These are phyloP conservation scores for Colletotrichum euphorbiae DNA, from an alignment of 2,329 filamentous ascomycete species.

Conservation along the genomic window DNA sequence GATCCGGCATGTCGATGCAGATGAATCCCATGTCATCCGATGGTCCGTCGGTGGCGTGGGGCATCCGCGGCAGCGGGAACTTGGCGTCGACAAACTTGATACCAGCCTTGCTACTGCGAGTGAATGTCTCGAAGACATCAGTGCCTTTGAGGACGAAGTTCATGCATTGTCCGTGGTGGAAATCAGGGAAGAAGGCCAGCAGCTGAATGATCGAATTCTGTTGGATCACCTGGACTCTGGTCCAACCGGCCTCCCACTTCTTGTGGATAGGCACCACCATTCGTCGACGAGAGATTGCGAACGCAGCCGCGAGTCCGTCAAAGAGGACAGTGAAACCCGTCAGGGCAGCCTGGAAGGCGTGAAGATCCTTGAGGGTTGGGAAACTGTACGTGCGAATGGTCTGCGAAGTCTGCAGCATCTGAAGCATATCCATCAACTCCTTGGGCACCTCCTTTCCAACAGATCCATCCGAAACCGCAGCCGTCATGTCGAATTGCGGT, in stretches of 20 bases:
- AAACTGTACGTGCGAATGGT: constrained; percentile 81
- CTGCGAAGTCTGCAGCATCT: constrained; percentile 65
- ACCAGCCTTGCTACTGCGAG: constrained; percentile 73
- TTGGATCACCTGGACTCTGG: constrained; percentile 82
- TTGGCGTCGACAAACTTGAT: constrained; percentile 90
- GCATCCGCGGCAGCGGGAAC: constrained; percentile 80
- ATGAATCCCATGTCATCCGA: constrained; percentile 78
- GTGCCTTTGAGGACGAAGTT: constrained; percentile 88
- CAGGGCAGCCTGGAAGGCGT: constrained; percentile 81
- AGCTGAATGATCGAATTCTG: constrained; percentile 82
- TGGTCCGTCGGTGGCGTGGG: constrained; percentile 61
- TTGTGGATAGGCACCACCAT: constrained; percentile 96
- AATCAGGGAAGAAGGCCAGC: constrained; percentile 88
- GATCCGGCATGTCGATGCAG: constrained; percentile 87
- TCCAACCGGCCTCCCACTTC: constrained; percentile 88
- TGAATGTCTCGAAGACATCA: constrained; percentile 81
- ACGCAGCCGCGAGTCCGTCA: constrained; percentile 77
- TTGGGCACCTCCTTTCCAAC: constrained; percentile 70
- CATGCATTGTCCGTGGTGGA: constrained; percentile 88
- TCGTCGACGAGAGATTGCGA: constrained; percentile 84
- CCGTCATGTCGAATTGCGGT: constrained; percentile 80
- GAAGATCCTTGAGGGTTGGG: constrained; percentile 74
- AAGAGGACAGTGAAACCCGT: constrained; percentile 84
- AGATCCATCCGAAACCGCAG: constrained; percentile 78
- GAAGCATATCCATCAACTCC: constrained; percentile 73